Evolutionary conservation across 1,284 basidiomycete species (phyloP), one percentile per base, ranked within the genome.

Genomic region (Laetiporus sulphureus): DNA sequence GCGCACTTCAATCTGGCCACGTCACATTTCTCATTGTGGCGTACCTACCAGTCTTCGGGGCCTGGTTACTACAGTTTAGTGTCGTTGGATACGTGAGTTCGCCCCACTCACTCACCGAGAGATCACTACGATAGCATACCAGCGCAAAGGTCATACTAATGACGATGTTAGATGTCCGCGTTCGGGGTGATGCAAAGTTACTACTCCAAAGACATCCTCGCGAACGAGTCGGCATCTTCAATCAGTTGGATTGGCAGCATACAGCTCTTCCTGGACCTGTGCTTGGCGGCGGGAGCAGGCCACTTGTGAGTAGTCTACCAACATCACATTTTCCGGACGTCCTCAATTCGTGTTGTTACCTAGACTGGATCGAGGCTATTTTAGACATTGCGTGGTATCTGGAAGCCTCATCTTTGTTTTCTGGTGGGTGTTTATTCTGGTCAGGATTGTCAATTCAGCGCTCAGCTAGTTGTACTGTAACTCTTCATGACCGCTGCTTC

Each of bases 231-330:
- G 15, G 27, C 69, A 0, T 69, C 68, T 0, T 46, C 59, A 3
- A 63, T 71, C 36, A 66, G 66, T 27, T 72, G 68, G 69, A 66
- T 69, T 42, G 66, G 65, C 30, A 68, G 65, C 20, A 47, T 63
- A 3, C 64, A 64, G 47, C 48, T 60, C 2, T 60, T 58, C 40
- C 51, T 64, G n/a, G 42, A 61, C 16, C 63, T 62, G 25, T 49
- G 50, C 3, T 46, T 59, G 16, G 60, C 58, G 11, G 42, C 63
- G 13, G 32, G 51, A 23, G 49, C 53, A 4, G 60, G 59, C 3
- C 55, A 52, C 16, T 41, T 58, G 8, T 61, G 59, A 29, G 61
- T 60, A 34, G 43, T 46, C 4, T 23, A 4, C 19, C 24, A 5
- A 13, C 4, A 11, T 10, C 25, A 8, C 24, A 24, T 29, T 18